Conservation (phyloP, 1,139 yeast species). For the Candida pseudoviswanathii region DNA sequence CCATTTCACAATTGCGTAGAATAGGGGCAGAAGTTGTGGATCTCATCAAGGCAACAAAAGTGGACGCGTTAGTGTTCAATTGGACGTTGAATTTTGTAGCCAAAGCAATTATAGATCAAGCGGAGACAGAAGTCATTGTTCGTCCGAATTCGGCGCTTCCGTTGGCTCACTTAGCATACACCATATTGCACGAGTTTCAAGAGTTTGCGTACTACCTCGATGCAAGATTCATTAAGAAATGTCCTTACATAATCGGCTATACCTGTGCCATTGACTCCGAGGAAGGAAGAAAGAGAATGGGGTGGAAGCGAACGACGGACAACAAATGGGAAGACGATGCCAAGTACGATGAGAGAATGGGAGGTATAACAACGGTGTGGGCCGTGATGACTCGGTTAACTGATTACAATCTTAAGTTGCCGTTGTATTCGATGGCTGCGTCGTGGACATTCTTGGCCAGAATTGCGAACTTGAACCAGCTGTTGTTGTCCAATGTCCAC, state of each 20-base stretch:
- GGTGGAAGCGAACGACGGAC: conserved; percentile 68
- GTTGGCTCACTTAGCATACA: conserved; percentile 65
- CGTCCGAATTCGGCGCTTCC: conserved; percentile 81
- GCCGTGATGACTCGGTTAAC: conserved; percentile 62
- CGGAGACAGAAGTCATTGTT: conserved; percentile 88
- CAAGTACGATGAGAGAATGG: conserved; percentile 79
- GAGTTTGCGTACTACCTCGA: conserved; percentile 67
- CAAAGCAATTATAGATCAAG: conserved; percentile 85
- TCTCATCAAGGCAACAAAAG: conserved; percentile 49
- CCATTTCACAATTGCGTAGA: conserved; percentile 55
- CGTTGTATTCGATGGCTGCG: conserved; percentile 34
- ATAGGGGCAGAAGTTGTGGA: conserved; percentile 54
- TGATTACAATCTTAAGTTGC: conserved; percentile 19
- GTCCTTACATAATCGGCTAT: conserved; percentile 86
- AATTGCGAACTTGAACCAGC: conserved; percentile 55
- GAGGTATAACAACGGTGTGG: conserved; percentile 84
- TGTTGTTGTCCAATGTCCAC: conserved; percentile 64
- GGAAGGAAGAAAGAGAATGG: conserved; percentile 83
- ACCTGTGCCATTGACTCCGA: conserved; percentile 75
- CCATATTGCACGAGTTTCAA: conserved; percentile 57
- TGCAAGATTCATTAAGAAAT: conserved; percentile 87
- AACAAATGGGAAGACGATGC: conserved; percentile 77
- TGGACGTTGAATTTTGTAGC: conserved; percentile 85
- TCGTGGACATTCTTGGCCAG: conserved; percentile 82
- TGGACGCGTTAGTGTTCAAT: conserved; percentile 50